Evolutionary conservation across 306 rosid species (phyloP).

Genomic region (Trifolium subterraneum): DNA sequence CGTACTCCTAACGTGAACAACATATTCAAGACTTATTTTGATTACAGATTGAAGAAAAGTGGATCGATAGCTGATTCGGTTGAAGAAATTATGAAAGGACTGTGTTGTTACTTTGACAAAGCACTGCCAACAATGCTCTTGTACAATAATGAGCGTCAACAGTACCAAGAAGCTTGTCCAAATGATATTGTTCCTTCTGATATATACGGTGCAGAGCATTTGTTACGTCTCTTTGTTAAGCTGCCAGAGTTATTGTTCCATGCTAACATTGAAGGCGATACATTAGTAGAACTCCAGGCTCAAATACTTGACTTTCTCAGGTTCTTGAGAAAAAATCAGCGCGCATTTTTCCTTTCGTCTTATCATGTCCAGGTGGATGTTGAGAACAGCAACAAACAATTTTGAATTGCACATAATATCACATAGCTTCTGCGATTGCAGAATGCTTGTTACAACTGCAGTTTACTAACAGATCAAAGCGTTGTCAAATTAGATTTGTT

Average conservation of each 20-base stretch:
- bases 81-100: slow-evolving; percentile 72
- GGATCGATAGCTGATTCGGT: slow-evolving; percentile 61
- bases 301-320: slow-evolving; percentile 78
- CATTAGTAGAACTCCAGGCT: slow-evolving; percentile 61
- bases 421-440: slow-evolving; percentile 30
- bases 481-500: no score
- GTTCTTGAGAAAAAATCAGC: slow-evolving; percentile 70
- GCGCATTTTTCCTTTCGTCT: slow-evolving; percentile 65
- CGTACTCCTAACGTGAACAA: slow-evolving; percentile 81
- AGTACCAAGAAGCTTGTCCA: slow-evolving; percentile 65
- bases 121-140: slow-evolving; percentile 79
- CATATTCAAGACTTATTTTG: slow-evolving; percentile 71
- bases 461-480: slow-evolving; percentile 15
- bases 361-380: slow-evolving; percentile 66
- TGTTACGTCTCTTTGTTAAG: slow-evolving; percentile 85
- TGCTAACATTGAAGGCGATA: slow-evolving; percentile 73
- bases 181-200: slow-evolving; percentile 63
- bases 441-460: slow-evolving; percentile 28
- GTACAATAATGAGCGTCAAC: slow-evolving; percentile 80
- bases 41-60: slow-evolving; percentile 67
- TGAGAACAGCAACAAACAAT: slow-evolving; percentile 56
- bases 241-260: slow-evolving; percentile 75
- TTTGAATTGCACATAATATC: slow-evolving; percentile 43
- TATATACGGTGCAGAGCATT: slow-evolving; percentile 92
- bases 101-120: slow-evolving; percentile 80